Percentiles rank a stretch among this genome's conserved stretches.
phyloP scores from a whole-genome alignment of 257 asterid species.

The Linaria vulgaris region DNA sequence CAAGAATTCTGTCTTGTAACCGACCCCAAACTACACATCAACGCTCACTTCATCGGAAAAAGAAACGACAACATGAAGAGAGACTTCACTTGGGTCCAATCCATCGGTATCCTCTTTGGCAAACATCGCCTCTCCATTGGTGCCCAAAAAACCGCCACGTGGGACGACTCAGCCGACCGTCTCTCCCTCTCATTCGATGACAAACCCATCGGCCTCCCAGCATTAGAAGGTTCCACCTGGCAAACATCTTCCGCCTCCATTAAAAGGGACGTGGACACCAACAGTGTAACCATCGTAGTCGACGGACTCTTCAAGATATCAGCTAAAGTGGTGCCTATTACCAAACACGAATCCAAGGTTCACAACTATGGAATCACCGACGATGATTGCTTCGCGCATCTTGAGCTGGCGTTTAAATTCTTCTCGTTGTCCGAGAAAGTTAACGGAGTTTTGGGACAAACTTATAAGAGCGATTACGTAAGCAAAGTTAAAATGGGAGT shows the following conservation, averaged over 20 bases:
- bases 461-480: conserved; percentile 53
- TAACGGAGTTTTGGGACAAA: conserved; percentile 66
- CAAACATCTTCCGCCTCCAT: conserved; percentile 24
- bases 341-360: conserved; percentile 36
- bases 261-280: conserved; percentile 35
- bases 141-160: conserved; percentile 45
- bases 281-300: conserved; percentile 38
- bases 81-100: conserved; percentile 75
- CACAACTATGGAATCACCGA: conserved; percentile 52
- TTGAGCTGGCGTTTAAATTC: conserved; percentile 62
- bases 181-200: conserved; percentile 43
- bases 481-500: conserved; percentile 49
- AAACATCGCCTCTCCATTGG: conserved; percentile 40
- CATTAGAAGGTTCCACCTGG: conserved; percentile 47
- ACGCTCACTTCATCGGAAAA: conserved; percentile 62
- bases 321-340: conserved; percentile 55
- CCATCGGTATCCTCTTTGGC: conserved; percentile 48
- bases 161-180: conserved; percentile 49
- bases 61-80: conserved; percentile 40
- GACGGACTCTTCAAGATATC: conserved; percentile 38
- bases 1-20: conserved; percentile 55
- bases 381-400: conserved; percentile 61
- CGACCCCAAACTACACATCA: conserved; percentile 52
- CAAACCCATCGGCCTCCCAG: conserved; percentile 33
- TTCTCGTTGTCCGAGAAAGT: conserved; percentile 32